Percentiles rank a stretch among this genome's conserved stretches.
These are phyloP conservation scores for Russula sp. DNA, from an alignment of 768 basidiomycete species.

Conservation along the genomic window DNA sequence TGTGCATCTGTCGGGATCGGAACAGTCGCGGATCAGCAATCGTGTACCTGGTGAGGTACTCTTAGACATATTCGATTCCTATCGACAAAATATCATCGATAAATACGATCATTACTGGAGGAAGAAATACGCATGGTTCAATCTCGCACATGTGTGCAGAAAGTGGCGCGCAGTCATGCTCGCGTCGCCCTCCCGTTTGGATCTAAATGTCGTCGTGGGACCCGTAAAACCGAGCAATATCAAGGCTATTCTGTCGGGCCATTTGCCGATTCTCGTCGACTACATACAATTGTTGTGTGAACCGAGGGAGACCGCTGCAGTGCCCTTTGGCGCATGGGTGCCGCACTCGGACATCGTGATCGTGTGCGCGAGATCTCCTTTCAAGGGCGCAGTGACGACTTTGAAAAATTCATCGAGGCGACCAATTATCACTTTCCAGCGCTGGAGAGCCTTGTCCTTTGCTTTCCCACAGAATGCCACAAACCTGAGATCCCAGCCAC, in stretches of 20 bases:
- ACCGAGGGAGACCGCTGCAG: too few relatives aligned
- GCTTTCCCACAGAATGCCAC: fast-evolving
- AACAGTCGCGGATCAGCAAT: too few relatives aligned
- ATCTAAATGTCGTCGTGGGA: neutral
- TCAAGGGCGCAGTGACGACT: fast-evolving
- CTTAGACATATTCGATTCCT: neutral
- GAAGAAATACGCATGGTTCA: constrained; percentile 29
- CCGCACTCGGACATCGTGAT: neutral
- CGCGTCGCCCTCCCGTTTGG: constrained; percentile 3
- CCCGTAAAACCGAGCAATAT: neutral
- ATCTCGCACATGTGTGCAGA: constrained; percentile 14
- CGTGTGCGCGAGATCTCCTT: constrained; percentile 2
- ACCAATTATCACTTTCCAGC: neutral
- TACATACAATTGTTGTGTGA: neutral
- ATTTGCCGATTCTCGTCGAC: constrained; percentile 6
- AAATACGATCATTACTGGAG: neutral
- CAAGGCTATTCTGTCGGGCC: neutral
- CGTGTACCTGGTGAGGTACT: neutral
- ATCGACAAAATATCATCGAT: neutral
- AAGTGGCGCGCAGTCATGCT: constrained; percentile 4
- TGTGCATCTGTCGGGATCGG: too few relatives aligned
- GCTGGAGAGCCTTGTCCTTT: constrained; percentile 5
- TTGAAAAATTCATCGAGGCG: neutral
- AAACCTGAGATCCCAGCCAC: neutral
- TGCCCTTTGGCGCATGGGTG: neutral